Conservation (phyloP, 208 protist species). For the Eutreptiella sp. region DNA sequence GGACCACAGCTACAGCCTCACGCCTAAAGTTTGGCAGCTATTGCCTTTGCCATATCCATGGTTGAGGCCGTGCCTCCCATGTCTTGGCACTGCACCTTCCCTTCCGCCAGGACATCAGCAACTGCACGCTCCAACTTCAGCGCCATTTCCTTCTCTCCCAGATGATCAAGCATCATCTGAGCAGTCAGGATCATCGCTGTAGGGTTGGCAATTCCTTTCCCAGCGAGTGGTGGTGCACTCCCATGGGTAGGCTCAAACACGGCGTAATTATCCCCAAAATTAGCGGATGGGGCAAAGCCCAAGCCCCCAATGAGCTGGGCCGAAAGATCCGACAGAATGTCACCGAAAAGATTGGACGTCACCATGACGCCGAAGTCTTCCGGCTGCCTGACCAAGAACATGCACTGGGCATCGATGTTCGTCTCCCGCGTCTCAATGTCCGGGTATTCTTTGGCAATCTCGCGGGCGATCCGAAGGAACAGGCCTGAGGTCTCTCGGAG, state of each 20-base stretch:
- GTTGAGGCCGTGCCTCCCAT: no score
- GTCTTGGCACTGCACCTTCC: no score
- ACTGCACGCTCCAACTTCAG: no score
- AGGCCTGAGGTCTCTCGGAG: slow-evolving; percentile 44
- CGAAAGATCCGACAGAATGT: slow-evolving; percentile 36
- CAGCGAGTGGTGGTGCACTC: slow-evolving; percentile 33
- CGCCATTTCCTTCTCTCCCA: slow-evolving; percentile 25
- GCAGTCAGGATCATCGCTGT: slow-evolving; percentile 25
- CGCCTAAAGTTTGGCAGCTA: no score
- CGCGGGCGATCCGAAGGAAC: slow-evolving; percentile 43
- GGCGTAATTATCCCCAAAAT: slow-evolving; percentile 26
- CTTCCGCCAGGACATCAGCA: no score
- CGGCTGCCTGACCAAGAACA: slow-evolving; percentile 35
- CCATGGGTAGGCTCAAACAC: slow-evolving; percentile 40
- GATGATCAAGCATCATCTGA: slow-evolving; percentile 14
- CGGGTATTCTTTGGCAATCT: slow-evolving; percentile 49
- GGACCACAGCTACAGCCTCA: no score
- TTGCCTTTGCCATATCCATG: no score
- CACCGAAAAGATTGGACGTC: slow-evolving; percentile 34
- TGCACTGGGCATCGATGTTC: slow-evolving; percentile 45
- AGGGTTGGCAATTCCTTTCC: slow-evolving; percentile 32
- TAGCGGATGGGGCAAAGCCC: slow-evolving; percentile 36
- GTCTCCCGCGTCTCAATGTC: slow-evolving; percentile 46
- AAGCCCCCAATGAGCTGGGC: slow-evolving; percentile 36
- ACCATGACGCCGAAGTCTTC: slow-evolving; percentile 37